Conservation (phyloP, 2,329 filamentous ascomycete genomes). For the Cryphonectria parasitica region DNA sequence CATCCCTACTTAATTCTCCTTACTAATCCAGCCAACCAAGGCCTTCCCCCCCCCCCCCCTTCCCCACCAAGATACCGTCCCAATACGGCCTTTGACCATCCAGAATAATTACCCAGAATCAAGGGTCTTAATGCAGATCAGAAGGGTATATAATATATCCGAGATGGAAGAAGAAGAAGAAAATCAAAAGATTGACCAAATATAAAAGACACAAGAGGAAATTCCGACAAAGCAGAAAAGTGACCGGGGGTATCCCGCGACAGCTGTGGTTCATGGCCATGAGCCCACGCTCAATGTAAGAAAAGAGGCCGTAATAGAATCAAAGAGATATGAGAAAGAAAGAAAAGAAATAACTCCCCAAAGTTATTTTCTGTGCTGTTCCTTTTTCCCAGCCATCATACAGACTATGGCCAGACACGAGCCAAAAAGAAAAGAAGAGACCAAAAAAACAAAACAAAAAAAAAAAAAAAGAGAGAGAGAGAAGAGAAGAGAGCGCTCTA, state of each 20-base stretch:
- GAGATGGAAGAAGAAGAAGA: too few species aligned
- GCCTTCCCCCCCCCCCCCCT: neutral
- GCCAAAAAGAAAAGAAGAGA: neutral
- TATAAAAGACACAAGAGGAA: neutral
- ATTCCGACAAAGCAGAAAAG: constrained; percentile 5
- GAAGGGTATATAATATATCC: neutral
- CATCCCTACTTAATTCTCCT: neutral
- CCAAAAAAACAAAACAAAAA: neutral
- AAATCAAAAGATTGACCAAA: neutral
- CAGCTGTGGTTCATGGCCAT: neutral
- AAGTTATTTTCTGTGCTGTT: neutral
- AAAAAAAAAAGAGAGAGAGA: neutral
- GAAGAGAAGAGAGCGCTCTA: neutral
- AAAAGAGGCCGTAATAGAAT: neutral
- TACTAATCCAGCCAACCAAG: neutral
- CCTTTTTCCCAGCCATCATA: neutral
- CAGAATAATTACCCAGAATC: neutral
- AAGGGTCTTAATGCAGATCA: neutral
- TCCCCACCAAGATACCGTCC: neutral
- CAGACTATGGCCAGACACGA: neutral
- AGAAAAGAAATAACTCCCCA: neutral
- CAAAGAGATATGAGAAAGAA: neutral
- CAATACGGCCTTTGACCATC: neutral
- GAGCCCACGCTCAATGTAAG: neutral
- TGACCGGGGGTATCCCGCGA: constrained; percentile 15